Percentiles rank a stretch among this genome's conserved stretches.
These are phyloP conservation scores for Solanum bulbocastanum DNA, from an alignment of 257 asterid genomes.

Conservation along the genomic window DNA sequence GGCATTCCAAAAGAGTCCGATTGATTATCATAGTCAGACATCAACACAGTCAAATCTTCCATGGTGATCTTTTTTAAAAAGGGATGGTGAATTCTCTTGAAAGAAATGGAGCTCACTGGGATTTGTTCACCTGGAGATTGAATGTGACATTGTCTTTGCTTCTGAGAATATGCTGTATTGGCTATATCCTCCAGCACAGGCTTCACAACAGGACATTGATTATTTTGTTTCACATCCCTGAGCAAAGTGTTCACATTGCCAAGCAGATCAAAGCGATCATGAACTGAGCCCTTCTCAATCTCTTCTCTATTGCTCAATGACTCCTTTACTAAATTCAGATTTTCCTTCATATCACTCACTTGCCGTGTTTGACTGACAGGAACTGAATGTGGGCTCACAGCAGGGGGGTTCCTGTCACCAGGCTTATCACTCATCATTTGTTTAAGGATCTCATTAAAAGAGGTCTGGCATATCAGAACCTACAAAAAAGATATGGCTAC, in stretches of 20 bases:
- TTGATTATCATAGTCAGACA: conserved; percentile 66
- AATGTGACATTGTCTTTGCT: conserved; percentile 36
- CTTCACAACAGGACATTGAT: conserved; percentile 24
- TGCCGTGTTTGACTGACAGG: conserved; percentile 17
- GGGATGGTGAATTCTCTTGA: conserved; percentile 73
- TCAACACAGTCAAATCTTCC: conserved; percentile 57
- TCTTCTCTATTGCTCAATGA: conserved; percentile 27
- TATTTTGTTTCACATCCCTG: conserved; percentile 60
- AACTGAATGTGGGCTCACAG: conserved; percentile 19
- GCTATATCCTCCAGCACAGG: conserved; percentile 32
- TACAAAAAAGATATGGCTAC: conserved; percentile 25
- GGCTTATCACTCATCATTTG: conserved; percentile 66
- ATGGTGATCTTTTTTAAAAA: conserved; percentile 68
- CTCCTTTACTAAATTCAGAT: conserved; percentile 14
- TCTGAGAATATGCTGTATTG: conserved; percentile 27
- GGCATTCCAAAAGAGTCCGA: conserved; percentile 98
- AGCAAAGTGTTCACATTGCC: conserved; percentile 62
- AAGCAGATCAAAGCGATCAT: conserved; percentile 66
- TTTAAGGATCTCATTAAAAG: conserved; percentile 78
- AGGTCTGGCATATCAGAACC: conserved; percentile 91
- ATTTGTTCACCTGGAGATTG: conserved; percentile 74
- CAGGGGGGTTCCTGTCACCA: conserved; percentile 22
- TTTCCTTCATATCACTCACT: conserved; percentile 23
- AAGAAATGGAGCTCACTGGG: conserved; percentile 58
- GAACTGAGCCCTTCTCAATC: conserved; percentile 36